phyloP scores from a whole-genome alignment of 768 basidiomycete species.

The Amanita muscaria region DNA sequence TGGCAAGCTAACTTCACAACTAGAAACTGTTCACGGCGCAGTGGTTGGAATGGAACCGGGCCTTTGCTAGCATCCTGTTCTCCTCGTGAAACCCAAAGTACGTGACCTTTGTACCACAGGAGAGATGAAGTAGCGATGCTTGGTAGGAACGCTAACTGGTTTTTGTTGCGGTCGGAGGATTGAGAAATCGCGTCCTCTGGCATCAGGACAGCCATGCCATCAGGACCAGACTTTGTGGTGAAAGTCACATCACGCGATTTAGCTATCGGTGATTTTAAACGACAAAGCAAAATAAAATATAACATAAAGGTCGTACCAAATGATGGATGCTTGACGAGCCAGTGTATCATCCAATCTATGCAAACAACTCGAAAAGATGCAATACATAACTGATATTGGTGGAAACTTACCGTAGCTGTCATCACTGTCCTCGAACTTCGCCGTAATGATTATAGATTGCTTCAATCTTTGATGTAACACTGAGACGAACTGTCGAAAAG shows the following conservation, averaged over 20 bases:
- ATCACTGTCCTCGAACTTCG: constrained; percentile 37
- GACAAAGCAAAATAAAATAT: constrained; percentile 1
- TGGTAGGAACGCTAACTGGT: constrained; percentile 36
- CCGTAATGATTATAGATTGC: constrained; percentile 42
- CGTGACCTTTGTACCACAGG: constrained; percentile 43
- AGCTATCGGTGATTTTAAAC: constrained; percentile 17
- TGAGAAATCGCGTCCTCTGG: constrained; percentile 27
- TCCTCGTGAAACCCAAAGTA: constrained; percentile 30
- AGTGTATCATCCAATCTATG: constrained; percentile 63
- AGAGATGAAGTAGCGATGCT: constrained; percentile 29
- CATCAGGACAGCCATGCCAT: constrained; percentile 22
- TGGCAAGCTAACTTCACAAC: constrained; percentile 30
- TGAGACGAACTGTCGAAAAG: constrained; percentile 31
- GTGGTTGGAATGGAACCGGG: constrained; percentile 21
- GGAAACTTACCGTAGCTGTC: constrained; percentile 2
- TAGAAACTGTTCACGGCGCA: constrained; percentile 29
- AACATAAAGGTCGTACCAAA: constrained; percentile 36
- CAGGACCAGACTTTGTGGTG: constrained; percentile 31
- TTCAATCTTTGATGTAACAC: constrained; percentile 27
- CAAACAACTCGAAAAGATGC: not conserved
- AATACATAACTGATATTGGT: not conserved
- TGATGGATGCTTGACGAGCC: constrained; percentile 54
- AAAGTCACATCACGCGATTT: constrained; percentile 43
- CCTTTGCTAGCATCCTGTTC: constrained; percentile 26
- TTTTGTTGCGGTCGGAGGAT: constrained; percentile 16